Evolutionary conservation across 805 yeast genomes (phyloP).

Genomic region (Saccharomycopsis babjevae): DNA sequence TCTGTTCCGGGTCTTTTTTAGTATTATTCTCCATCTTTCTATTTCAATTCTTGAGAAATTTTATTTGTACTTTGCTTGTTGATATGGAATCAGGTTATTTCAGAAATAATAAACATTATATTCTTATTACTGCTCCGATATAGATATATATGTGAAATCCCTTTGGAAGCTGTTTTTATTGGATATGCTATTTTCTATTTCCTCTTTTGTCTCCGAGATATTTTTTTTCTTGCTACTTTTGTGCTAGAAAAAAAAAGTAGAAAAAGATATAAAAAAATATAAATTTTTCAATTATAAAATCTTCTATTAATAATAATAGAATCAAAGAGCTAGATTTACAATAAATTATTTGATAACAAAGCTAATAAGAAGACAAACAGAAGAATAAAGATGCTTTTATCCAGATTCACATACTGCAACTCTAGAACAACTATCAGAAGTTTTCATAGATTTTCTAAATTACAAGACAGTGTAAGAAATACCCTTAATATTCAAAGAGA

Average conservation of each 20-base stretch:
- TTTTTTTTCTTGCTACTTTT: neutral
- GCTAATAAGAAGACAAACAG: no score
- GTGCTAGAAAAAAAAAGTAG: neutral
- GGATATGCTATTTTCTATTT: neutral
- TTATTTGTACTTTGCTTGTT: no score
- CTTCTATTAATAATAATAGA: neutral
- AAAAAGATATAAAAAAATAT: neutral
- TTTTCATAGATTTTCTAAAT: neutral
- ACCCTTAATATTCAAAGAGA: neutral
- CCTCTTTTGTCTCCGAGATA: neutral
- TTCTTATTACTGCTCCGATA: no score
- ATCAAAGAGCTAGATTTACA: no score
- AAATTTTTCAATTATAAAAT: neutral
- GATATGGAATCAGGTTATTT: conserved; percentile 15
- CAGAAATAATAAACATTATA: conserved; percentile 33
- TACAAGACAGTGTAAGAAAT: neutral
- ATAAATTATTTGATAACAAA: no score
- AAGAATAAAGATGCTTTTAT: neutral
- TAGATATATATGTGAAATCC: no score
- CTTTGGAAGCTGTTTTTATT: neutral
- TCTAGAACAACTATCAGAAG: neutral
- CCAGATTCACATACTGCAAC: neutral
- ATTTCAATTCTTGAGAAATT: neutral
- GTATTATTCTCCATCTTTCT: neutral
- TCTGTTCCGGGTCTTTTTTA: neutral